phyloP scores from a whole-genome alignment of 164 flowering plant genomes.

The Echeveria elegans region DNA sequence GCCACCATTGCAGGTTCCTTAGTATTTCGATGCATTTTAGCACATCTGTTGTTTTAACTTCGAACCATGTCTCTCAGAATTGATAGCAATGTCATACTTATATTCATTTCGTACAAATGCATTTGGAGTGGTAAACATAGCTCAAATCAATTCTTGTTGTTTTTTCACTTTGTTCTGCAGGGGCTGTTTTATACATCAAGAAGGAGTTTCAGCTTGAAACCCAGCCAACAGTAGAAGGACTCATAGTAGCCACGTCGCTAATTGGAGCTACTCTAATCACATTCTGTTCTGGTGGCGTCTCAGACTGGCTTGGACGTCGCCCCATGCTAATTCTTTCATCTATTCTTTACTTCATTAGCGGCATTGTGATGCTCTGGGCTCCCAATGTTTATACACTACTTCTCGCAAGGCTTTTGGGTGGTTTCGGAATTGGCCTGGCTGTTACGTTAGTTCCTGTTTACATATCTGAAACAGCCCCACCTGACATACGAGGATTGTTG shows the following conservation, averaged over 20 bases:
- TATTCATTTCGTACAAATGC: too few species aligned
- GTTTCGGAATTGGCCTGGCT: constrained; percentile 48
- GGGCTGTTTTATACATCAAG: constrained; percentile 51
- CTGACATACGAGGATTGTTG: constrained; percentile 45
- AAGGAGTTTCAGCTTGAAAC: constrained; percentile 38
- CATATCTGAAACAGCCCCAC: constrained; percentile 56
- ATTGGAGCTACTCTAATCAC: constrained; percentile 49
- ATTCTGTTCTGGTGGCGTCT: constrained; percentile 37
- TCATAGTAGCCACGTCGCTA: constrained; percentile 55
- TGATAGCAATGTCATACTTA: too few species aligned
- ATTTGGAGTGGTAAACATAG: too few species aligned
- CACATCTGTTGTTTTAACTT: too few species aligned
- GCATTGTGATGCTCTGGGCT: constrained; percentile 50
- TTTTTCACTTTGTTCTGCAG: constrained; percentile 37
- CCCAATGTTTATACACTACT: constrained; percentile 47
- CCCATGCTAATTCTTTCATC: constrained; percentile 41
- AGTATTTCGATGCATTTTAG: too few species aligned
- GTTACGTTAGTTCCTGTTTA: constrained; percentile 47
- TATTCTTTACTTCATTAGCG: constrained; percentile 33
- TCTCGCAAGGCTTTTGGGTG: constrained; percentile 45
- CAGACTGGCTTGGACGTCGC: constrained; percentile 48
- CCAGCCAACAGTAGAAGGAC: constrained; percentile 47
- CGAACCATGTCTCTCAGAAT: too few species aligned
- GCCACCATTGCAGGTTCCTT: constrained; percentile 56
- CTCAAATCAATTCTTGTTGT: too few species aligned